These are phyloP conservation scores for Lentinula edodes DNA, from an alignment of 768 basidiomycete species.

Conservation along the genomic window DNA sequence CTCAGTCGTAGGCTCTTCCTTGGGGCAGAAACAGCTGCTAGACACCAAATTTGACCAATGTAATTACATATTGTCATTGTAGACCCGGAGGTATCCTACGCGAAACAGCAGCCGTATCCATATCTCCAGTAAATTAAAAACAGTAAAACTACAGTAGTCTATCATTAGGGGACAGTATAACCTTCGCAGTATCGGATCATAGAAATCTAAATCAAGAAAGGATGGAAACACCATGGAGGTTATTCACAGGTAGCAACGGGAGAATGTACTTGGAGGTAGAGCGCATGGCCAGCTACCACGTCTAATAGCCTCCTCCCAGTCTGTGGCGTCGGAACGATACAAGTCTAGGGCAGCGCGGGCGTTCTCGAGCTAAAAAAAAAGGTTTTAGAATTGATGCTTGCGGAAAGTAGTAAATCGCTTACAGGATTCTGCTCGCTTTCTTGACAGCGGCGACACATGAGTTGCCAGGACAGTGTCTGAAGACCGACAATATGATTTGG, in stretches of 20 bases:
- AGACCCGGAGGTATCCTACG: background rate
- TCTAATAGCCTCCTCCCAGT: conserved; percentile 63
- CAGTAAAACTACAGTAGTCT: background rate
- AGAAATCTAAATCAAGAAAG: background rate
- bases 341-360: conserved; percentile 56
- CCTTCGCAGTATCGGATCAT: background rate
- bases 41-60: background rate
- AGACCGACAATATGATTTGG: conserved; percentile 68
- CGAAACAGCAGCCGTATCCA: background rate
- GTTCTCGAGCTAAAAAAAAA: conserved; percentile 58
- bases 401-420: conserved; percentile 21
- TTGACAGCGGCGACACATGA: conserved; percentile 75
- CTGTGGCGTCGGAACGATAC: conserved; percentile 49
- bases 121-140: background rate
- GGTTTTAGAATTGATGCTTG: conserved; percentile 6
- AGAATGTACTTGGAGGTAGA: conserved; percentile 75
- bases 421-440: conserved; percentile 71
- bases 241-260: conserved; percentile 62
- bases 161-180: conserved; percentile 1
- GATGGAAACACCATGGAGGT: background rate
- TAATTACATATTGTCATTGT: no score
- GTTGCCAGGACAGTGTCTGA: conserved; percentile 75
- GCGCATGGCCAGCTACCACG: conserved; percentile 68
- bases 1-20: no score
- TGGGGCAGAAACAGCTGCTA: no score